Conservation (phyloP, 345 rosid genomes). For the Melastoma malabathricum region DNA sequence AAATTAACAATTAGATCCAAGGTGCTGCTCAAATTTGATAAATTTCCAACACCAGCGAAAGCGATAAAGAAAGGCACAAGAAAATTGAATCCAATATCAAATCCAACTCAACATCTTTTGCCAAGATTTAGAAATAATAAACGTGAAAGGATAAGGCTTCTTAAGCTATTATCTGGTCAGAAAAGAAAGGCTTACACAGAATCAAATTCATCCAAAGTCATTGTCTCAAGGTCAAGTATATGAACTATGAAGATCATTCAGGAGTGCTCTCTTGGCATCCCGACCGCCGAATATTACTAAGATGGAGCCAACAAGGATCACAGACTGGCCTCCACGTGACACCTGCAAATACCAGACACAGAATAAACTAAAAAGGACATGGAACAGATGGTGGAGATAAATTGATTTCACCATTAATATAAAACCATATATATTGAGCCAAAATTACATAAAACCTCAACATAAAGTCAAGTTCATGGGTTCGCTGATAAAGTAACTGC, state of each 20-base stretch:
- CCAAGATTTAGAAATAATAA: too few relatives aligned
- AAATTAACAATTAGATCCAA: too few relatives aligned
- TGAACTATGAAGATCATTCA: slow-evolving; percentile 92
- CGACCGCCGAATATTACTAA: slow-evolving; percentile 96
- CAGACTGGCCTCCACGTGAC: slow-evolving; percentile 98
- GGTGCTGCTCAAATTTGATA: too few relatives aligned
- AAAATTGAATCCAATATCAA: too few relatives aligned
- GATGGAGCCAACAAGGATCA: slow-evolving; percentile 68
- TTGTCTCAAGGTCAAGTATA: slow-evolving; percentile 91
- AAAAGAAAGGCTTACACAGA: slow-evolving; percentile 49
- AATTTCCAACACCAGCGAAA: too few relatives aligned
- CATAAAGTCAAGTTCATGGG: too few relatives aligned
- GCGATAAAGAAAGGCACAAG: too few relatives aligned
- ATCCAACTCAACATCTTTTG: too few relatives aligned
- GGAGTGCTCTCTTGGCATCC: slow-evolving; percentile 77
- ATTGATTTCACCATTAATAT: too few relatives aligned
- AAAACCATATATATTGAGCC: too few relatives aligned
- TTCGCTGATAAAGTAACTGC: too few relatives aligned
- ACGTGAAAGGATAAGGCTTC: background rate
- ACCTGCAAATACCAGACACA: slow-evolving; percentile 33
- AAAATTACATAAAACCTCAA: too few relatives aligned
- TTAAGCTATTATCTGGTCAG: slow-evolving; percentile 3
- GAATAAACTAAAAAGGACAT: slow-evolving; percentile 1
- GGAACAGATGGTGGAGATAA: background rate
- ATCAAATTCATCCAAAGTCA: slow-evolving; percentile 99